Evolutionary conservation across 148 eudicot genomes (phyloP), one percentile per base, ranked within the genome.

Genomic region (Vaccinium darrowii): DNA sequence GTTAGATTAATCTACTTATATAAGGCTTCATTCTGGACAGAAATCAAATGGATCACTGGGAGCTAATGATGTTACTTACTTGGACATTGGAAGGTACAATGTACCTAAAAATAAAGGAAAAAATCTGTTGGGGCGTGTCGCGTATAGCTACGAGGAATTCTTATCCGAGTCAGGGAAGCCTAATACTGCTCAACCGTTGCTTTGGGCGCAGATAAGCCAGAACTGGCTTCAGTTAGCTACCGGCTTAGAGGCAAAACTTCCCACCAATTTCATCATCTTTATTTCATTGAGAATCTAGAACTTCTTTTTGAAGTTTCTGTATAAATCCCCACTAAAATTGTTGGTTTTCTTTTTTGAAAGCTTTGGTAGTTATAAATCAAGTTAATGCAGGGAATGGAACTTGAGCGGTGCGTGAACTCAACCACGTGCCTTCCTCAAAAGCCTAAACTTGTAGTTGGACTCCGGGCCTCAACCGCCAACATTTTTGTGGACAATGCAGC

Each of bases 401-500:
- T 82, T 49, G 82, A 87, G 47, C 84, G 52, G 69, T 85, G 87
- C 14, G 76, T 82, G 57, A 85, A 87, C 60, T 77, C 83, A 39
- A 81, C 47, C 8, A 7, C 53, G 25, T 82, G 89, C 82, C 87
- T 87, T 65, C 62, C 76, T 14, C 54, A 39, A 3, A 77, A 77
- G 69, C 87, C 89, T 3, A 87, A 82, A 57, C 63, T 87, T 19
- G 87, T 87, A 13, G 74, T 76, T 78, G 89, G 89, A 12, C 75
- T 87, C 1, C 79, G 39, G 63, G 87, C 85, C 15, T 74, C 89
- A 18, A 87, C 87, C 6, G 50, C 87, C 63, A 69, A 87, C 74
- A 81, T 62, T 12, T 87, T 87, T 21, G 25, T 87, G 27, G 89
- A 87, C 47, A 87, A 87, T 78, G 89, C 89, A 78, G 77, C 89